phyloP scores from a whole-genome alignment of 495 filamentous ascomycete species.

The Neurospora terricola region DNA sequence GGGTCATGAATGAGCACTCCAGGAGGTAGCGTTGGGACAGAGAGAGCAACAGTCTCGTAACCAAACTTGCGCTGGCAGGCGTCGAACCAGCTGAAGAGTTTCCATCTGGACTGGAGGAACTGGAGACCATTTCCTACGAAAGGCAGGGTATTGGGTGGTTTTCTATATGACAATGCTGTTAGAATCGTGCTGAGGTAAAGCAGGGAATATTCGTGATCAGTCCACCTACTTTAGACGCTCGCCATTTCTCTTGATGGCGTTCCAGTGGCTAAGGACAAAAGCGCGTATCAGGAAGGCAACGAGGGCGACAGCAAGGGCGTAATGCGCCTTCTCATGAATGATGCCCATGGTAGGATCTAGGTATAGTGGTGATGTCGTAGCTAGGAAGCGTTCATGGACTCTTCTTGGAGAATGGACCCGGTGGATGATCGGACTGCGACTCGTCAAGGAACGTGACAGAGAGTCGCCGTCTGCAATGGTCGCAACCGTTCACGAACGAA shows the following conservation, averaged over 20 bases:
- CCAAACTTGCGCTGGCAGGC: slow-evolving; percentile 43
- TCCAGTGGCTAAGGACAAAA: slow-evolving; percentile 3
- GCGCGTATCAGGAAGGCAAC: slow-evolving; percentile 13
- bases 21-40: slow-evolving; percentile 46
- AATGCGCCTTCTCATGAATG: slow-evolving; percentile 7
- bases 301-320: slow-evolving; percentile 6
- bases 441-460: background rate
- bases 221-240: slow-evolving; percentile 14
- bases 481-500: background rate
- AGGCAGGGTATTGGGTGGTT: slow-evolving; percentile 46
- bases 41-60: slow-evolving; percentile 45
- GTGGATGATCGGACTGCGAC: background rate
- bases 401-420: background rate
- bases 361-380: background rate
- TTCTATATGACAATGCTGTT: slow-evolving; percentile 12
- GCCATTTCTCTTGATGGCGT: slow-evolving; percentile 17
- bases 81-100: slow-evolving; percentile 50
- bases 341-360: slow-evolving; percentile 8
- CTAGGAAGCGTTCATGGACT: background rate
- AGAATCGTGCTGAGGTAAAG: background rate
- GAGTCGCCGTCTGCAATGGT: background rate
- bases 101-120: slow-evolving; percentile 46
- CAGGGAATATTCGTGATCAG: background rate
- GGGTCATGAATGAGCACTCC: slow-evolving; percentile 51
- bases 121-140: slow-evolving; percentile 48